A percentile compares a stretch with the other conserved stretches of the same genome.
Conservation (phyloP, 2,329 filamentous ascomycete genomes). For the Alternaria viburni region DNA sequence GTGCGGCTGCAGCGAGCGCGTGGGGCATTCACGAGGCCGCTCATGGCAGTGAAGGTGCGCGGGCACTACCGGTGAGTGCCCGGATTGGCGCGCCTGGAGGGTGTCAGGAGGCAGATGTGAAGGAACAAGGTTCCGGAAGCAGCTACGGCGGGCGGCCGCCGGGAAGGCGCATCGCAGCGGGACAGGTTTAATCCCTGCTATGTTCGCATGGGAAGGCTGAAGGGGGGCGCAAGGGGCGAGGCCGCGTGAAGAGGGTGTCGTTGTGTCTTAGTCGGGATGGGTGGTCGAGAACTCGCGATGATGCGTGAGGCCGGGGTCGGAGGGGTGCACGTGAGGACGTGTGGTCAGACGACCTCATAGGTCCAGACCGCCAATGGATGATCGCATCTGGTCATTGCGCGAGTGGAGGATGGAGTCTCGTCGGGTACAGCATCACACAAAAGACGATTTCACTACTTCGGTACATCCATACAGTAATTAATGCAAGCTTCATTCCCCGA, state of each 20-base stretch:
- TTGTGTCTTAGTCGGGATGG: neutral
- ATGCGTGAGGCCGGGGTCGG: slow-evolving; percentile 1
- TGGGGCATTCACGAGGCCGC: slow-evolving; percentile 14
- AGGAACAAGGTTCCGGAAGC: slow-evolving; percentile 2
- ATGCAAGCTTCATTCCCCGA: neutral
- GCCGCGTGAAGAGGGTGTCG: slow-evolving; percentile 2
- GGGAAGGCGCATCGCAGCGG: slow-evolving; percentile 12
- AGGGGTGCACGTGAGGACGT: slow-evolving; percentile 7
- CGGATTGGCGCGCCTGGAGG: slow-evolving; percentile 4
- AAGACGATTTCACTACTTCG: neutral
- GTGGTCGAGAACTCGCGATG: neutral
- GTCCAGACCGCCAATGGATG: neutral
- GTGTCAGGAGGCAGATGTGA: slow-evolving; percentile 19
- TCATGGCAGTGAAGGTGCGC: slow-evolving; percentile 13
- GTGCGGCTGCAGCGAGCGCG: slow-evolving; percentile 10
- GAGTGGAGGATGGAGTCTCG: neutral
- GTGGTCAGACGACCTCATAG: slow-evolving; percentile 1
- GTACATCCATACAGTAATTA: neutral
- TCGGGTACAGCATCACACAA: neutral
- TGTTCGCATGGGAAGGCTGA: neutral
- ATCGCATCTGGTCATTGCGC: no score
- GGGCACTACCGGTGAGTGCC: slow-evolving; percentile 11
- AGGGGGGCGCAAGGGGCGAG: neutral
- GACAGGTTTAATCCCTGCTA: neutral
- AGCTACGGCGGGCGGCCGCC: slow-evolving; percentile 8